phyloP scores from a whole-genome alignment of 345 rosid species.

The Lagerstroemia speciosa region DNA sequence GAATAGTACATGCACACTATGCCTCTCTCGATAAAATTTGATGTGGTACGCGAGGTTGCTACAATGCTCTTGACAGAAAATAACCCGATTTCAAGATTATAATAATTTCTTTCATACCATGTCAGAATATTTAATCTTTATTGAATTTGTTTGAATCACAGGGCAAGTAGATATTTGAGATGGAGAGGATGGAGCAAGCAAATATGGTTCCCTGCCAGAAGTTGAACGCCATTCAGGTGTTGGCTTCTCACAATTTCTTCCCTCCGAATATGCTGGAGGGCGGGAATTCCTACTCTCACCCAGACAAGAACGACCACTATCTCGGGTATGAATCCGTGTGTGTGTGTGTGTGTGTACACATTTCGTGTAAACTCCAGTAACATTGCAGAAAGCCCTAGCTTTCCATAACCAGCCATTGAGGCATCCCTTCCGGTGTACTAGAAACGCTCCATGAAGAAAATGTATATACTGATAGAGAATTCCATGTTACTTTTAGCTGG shows the following conservation, averaged over 20 bases:
- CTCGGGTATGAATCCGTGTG: conserved; percentile 40
- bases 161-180: conserved; percentile 56
- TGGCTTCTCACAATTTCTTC: conserved; percentile 83
- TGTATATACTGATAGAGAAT: no score
- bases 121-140: not conserved
- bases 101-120: not conserved
- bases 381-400: no score
- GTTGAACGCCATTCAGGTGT: conserved; percentile 69
- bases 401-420: no score
- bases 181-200: conserved; percentile 74
- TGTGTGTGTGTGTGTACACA: no score
- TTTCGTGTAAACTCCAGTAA: not conserved
- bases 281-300: conserved; percentile 39
- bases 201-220: conserved; percentile 65
- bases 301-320: conserved; percentile 80
- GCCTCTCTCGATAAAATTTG: no score
- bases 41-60: no score
- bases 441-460: no score
- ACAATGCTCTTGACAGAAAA: no score
- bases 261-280: conserved; percentile 40
- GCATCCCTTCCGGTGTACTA: no score
- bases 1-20: no score
- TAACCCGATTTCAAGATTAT: no score
- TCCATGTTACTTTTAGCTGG: no score
- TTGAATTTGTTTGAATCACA: not conserved